Evolutionary conservation across 306 rosid species (phyloP), one percentile per base, ranked within the genome.

Genomic region (Medicago lupulina): DNA sequence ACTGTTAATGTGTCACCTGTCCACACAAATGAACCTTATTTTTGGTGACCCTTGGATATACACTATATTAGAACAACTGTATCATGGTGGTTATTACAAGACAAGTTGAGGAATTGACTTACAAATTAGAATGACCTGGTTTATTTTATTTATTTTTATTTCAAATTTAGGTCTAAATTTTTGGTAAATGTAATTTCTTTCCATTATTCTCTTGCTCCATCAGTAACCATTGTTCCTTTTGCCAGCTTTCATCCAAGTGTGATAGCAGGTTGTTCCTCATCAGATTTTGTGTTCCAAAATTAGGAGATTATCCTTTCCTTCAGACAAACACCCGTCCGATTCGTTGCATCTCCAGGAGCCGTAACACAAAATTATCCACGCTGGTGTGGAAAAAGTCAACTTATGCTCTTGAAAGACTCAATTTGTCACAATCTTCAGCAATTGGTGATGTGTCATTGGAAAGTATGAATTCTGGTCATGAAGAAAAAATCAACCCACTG

Each of bases 231-330:
- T 63, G 50, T 80, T 71, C 69, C 71, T 18, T 87, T 84, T 79
- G 59, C 61, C 91, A 94, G 98, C 96, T 94, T 82, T 94, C 98
- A 17, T 94, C 98, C 70, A 91, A 94, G 86, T 91, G 97, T 62
- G 95, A 90, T 43, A 94, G 85, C 84, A 85, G 92, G 85, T 84
- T 94, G 81, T 94, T 94, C 84, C 81, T 82, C 81, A 84, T 94
- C 74, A 83, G 82, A 76, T 94, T 94, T 87, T 73, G 80, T 72
- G 71, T 90, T 31, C 92, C 87, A 9, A 79, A 77, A 14, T 62
- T 83, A 80, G 91, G 85, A 82, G 76, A 39, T 54, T 90, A 85
- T 85, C 95, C 97, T 74, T 94, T 88, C 75, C 78, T 90, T 43
- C 89, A 88, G 86, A 76, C 89, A 75, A 61, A 68, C 71, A 85